phyloP scores from a whole-genome alignment of 495 filamentous ascomycete genomes.

The Penicillium psychrofluorescens region DNA sequence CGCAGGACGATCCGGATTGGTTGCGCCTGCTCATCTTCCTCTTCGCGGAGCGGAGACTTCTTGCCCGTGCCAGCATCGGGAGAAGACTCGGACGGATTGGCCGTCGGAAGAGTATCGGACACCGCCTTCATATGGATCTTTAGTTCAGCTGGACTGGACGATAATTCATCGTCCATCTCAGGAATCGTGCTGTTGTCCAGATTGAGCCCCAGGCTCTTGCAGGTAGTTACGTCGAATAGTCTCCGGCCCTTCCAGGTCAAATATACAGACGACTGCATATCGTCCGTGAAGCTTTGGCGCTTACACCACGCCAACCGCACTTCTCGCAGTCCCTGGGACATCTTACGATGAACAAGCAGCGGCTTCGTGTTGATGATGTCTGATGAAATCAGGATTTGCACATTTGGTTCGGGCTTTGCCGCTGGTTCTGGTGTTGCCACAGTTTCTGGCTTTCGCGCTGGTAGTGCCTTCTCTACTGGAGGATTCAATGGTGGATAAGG shows the following conservation, averaged over 20 bases:
- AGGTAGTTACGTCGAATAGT: constrained; percentile 67
- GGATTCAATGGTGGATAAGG: too few species aligned
- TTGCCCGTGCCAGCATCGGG: not conserved
- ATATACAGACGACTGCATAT: constrained; percentile 48
- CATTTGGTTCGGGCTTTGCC: constrained; percentile 31
- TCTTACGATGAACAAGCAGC: constrained; percentile 58
- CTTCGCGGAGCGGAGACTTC: not conserved
- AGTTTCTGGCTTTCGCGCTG: too few species aligned
- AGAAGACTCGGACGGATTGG: constrained; percentile 1
- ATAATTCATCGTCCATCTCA: constrained; percentile 23
- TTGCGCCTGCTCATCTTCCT: constrained; percentile 15
- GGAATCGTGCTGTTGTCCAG: constrained; percentile 18
- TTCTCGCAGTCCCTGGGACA: constrained; percentile 57
- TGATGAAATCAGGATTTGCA: constrained; percentile 67
- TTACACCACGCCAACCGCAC: constrained; percentile 63
- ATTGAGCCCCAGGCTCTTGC: constrained; percentile 55
- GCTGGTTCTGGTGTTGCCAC: not conserved
- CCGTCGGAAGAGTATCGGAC: constrained; percentile 43
- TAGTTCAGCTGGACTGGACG: constrained; percentile 9
- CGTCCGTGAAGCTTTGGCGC: constrained; percentile 44
- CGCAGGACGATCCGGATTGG: constrained; percentile 51
- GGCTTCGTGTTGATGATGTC: constrained; percentile 53
- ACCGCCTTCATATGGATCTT: constrained; percentile 66
- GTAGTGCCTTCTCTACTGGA: too few species aligned
- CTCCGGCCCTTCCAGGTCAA: constrained; percentile 72